These are phyloP conservation scores for Triticum timopheevii DNA, from an alignment of 176 grass and related monocot genomes.

Conservation along the genomic window DNA sequence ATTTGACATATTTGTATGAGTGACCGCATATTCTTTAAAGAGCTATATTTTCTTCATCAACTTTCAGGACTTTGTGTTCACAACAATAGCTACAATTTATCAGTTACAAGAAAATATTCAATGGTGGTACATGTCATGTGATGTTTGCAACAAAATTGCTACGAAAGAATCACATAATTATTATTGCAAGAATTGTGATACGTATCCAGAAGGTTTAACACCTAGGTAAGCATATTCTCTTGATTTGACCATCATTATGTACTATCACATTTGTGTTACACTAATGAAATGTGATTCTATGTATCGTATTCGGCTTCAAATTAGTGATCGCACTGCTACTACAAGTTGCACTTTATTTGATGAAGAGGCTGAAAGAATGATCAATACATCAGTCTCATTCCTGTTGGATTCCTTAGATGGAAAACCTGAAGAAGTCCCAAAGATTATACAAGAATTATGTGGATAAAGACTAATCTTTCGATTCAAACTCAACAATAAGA, in stretches of 20 bases:
- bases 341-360: constrained; percentile 2
- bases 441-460: background rate
- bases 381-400: background rate
- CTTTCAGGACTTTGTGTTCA: constrained; percentile 2
- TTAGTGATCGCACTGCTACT: background rate
- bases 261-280: background rate
- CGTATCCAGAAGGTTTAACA: background rate
- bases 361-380: background rate
- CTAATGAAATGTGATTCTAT: background rate
- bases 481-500: background rate
- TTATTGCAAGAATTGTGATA: background rate
- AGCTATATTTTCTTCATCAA: background rate
- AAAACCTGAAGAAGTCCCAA: background rate
- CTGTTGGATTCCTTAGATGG: background rate
- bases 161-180: background rate
- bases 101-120: background rate
- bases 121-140: too few species aligned
- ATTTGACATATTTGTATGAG: background rate
- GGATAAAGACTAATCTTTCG: background rate
- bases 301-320: background rate
- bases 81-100: background rate
- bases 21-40: background rate
- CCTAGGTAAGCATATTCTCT: background rate
- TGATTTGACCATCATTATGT: background rate
- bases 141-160: background rate